phyloP scores from a whole-genome alignment of 129 eudicot genomes.

The Silybum marianum region DNA sequence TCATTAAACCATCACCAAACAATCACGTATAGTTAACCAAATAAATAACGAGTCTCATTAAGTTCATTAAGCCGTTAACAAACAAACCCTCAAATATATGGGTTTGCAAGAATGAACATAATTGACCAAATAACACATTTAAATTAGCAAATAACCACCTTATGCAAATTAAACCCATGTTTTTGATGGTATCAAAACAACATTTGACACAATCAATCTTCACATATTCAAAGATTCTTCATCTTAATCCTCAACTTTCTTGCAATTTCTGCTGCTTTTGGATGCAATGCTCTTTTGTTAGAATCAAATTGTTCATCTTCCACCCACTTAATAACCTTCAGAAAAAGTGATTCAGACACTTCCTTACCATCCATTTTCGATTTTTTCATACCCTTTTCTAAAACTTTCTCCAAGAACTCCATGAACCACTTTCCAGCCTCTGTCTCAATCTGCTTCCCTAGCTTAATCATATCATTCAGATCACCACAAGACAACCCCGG shows the following conservation, averaged over 20 bases:
- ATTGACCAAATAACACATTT: neutral
- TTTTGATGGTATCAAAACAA: constrained; percentile 13
- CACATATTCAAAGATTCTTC: constrained; percentile 53
- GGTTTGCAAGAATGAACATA: neutral
- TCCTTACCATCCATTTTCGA: constrained; percentile 40
- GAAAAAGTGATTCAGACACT: constrained; percentile 60
- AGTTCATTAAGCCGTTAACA: too few relatives aligned
- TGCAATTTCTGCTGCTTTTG: constrained; percentile 71
- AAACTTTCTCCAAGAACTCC: constrained; percentile 72
- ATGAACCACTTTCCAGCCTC: constrained; percentile 97
- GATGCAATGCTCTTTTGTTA: constrained; percentile 68
- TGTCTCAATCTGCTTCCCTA: constrained; percentile 74
- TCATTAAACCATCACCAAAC: too few relatives aligned
- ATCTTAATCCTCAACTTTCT: constrained; percentile 83
- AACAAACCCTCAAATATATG: too few relatives aligned
- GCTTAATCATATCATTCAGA: constrained; percentile 54
- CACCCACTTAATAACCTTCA: constrained; percentile 81
- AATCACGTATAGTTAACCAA: too few relatives aligned
- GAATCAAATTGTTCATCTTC: constrained; percentile 77
- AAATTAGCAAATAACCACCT: neutral
- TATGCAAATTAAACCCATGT: constrained; percentile 1
- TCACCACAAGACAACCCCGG: constrained; percentile 29
- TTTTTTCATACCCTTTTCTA: constrained; percentile 68
- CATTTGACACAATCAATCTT: constrained; percentile 21
- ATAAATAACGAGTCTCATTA: too few relatives aligned